Percentiles rank a stretch among this genome's conserved stretches.
Evolutionary conservation across 164 flowering plant species (phyloP).

Genomic region (Aristolochia contorta): DNA sequence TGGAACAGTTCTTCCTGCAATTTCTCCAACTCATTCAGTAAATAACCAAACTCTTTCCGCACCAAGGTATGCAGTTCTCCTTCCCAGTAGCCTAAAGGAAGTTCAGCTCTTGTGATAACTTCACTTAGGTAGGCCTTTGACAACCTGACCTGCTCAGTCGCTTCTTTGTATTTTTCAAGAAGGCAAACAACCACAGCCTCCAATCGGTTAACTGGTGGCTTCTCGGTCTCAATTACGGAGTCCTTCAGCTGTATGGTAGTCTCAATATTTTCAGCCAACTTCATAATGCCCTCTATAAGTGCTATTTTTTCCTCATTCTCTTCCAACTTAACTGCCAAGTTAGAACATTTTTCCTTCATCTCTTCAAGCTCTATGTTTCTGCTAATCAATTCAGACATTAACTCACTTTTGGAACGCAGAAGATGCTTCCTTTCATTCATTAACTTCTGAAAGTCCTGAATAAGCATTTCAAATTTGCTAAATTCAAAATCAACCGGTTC

Average conservation of each 20-base stretch:
- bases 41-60: conserved; percentile 31
- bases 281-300: conserved; percentile 16
- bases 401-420: conserved; percentile 27
- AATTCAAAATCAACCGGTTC: conserved; percentile 26
- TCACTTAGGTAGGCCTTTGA: conserved; percentile 9
- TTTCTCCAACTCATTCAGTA: conserved; percentile 29
- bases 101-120: conserved; percentile 2
- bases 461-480: conserved; percentile 24
- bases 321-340: conserved; percentile 5
- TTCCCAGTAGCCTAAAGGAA: conserved; percentile 2
- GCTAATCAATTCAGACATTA: conserved; percentile 35
- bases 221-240: conserved; percentile 16
- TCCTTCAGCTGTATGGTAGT: conserved; percentile 26
- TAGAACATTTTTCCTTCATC: conserved; percentile 26
- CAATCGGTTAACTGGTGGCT: conserved; percentile 26
- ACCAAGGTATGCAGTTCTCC: conserved; percentile 5
- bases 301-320: conserved; percentile 4
- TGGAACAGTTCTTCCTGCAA: conserved; percentile 38
- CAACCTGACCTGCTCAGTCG: conserved; percentile 24
- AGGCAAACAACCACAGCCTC: conserved; percentile 41
- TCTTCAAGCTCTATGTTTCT: conserved; percentile 36
- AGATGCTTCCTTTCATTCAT: conserved; percentile 44
- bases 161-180: conserved; percentile 44
- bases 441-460: conserved; percentile 30
- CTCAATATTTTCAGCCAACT: conserved; percentile 41